These are phyloP conservation scores for Galerina sulciceps DNA, from an alignment of 768 basidiomycete species.

Conservation along the genomic window DNA sequence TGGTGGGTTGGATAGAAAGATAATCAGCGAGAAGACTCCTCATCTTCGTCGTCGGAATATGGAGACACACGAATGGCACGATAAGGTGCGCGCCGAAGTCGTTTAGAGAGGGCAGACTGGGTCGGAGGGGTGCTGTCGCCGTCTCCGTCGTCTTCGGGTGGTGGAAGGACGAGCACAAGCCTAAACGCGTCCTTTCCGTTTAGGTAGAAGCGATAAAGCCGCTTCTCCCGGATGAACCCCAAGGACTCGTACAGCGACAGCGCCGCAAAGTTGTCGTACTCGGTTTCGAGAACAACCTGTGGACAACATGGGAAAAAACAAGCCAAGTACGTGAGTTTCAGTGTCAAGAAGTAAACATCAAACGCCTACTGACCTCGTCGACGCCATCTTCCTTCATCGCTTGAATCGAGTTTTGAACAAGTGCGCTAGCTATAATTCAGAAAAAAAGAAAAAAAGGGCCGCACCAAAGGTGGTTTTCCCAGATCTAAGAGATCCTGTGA, in stretches of 20 bases:
- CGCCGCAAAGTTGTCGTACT: constrained; percentile 89
- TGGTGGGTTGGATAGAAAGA: no score
- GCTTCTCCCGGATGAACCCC: constrained; percentile 96
- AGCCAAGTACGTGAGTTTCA: neutral
- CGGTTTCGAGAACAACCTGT: constrained; percentile 94
- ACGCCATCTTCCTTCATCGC: constrained; percentile 85
- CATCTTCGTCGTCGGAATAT: constrained; percentile 50
- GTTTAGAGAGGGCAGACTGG: constrained; percentile 1
- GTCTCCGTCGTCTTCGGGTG: constrained; percentile 36
- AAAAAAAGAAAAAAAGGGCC: constrained; percentile 41
- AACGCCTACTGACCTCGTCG: constrained; percentile 65
- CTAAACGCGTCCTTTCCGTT: constrained; percentile 97
- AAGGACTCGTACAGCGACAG: constrained; percentile 89
- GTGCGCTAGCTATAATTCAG: constrained; percentile 70
- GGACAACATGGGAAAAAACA: neutral
- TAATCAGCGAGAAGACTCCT: constrained; percentile 37
- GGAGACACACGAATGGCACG: constrained; percentile 49
- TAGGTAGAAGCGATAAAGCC: constrained; percentile 92
- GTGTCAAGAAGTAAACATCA: neutral
- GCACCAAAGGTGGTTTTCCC: constrained; percentile 52
- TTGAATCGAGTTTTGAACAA: constrained; percentile 82
- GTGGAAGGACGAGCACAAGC: constrained; percentile 68
- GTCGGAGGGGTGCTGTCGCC: constrained; percentile 14
- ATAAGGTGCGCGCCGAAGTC: constrained; percentile 30
- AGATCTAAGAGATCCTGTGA: constrained; percentile 50